Percentiles rank a stretch among this genome's conserved stretches.
Evolutionary conservation across 2,329 filamentous ascomycete species (phyloP).

Genomic region (Paracamarosporium sp.): DNA sequence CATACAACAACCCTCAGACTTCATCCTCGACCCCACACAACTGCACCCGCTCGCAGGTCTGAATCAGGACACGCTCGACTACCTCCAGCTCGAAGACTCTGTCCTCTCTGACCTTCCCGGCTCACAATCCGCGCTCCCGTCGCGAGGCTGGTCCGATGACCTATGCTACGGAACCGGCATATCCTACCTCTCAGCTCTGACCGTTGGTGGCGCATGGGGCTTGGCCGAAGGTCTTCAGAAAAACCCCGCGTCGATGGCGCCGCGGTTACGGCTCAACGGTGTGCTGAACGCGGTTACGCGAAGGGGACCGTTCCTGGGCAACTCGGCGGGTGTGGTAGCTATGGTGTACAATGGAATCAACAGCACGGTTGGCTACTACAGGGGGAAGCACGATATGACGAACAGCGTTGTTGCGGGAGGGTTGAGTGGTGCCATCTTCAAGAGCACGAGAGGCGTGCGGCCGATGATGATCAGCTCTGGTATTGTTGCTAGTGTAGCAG

Average conservation of each 20-base stretch:
- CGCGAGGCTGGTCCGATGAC: conserved; percentile 96
- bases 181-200: conserved; percentile 88
- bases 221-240: conserved; percentile 86
- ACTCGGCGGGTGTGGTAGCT: conserved; percentile 93
- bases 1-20: conserved; percentile 81
- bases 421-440: conserved; percentile 92
- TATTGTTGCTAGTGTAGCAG: conserved; percentile 85
- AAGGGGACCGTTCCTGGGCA: conserved; percentile 92
- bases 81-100: conserved; percentile 92
- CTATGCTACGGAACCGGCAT: conserved; percentile 96
- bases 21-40: conserved; percentile 87
- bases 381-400: conserved; percentile 68
- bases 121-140: conserved; percentile 85
- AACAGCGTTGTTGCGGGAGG: conserved; percentile 88
- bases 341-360: conserved; percentile 88
- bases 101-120: conserved; percentile 86
- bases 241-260: conserved; percentile 72
- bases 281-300: conserved; percentile 94
- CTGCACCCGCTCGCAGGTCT: conserved; percentile 93
- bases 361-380: conserved; percentile 47
- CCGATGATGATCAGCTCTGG: conserved; percentile 95
- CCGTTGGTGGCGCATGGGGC: conserved; percentile 89
- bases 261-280: conserved; percentile 91
- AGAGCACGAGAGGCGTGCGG: conserved; percentile 87
- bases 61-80: conserved; percentile 92